These are phyloP conservation scores for Cytospora paraplurivora DNA, from an alignment of 2,329 filamentous ascomycete species.

Conservation along the genomic window DNA sequence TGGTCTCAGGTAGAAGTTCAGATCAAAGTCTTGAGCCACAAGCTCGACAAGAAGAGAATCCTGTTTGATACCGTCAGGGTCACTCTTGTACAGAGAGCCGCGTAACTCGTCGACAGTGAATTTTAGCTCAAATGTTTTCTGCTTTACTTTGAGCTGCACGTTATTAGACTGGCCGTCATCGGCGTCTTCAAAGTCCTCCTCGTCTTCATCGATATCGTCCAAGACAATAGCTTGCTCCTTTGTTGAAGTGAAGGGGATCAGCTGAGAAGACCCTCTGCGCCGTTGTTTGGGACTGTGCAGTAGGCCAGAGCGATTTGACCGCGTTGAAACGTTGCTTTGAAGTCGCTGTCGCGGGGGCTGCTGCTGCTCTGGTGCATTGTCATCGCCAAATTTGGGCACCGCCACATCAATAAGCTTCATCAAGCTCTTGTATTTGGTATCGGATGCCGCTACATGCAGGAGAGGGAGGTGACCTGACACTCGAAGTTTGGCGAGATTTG, in stretches of 20 bases:
- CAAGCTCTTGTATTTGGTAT: conserved; percentile 93
- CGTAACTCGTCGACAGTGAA: conserved; percentile 94
- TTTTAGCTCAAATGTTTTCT: conserved; percentile 92
- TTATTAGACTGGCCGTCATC: conserved; percentile 54
- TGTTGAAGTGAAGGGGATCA: conserved; percentile 61
- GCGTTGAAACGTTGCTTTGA: conserved; percentile 47
- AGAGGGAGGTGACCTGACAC: conserved; percentile 91
- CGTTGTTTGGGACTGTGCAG: conserved; percentile 36
- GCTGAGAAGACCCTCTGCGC: conserved; percentile 63
- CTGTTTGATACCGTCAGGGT: conserved; percentile 72
- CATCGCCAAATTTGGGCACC: conserved; percentile 72
- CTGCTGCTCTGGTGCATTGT: conserved; percentile 48
- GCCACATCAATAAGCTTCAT: conserved; percentile 97
- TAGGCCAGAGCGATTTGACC: conserved; percentile 30
- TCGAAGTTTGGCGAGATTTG: conserved; percentile 87
- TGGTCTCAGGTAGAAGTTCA: conserved; percentile 84
- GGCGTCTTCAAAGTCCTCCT: conserved; percentile 69
- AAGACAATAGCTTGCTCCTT: conserved; percentile 75
- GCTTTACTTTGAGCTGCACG: conserved; percentile 72
- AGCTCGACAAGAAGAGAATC: conserved; percentile 88
- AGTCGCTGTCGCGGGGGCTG: conserved; percentile 48
- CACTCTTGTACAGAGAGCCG: conserved; percentile 86
- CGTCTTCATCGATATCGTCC: conserved; percentile 71
- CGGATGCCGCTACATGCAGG: conserved; percentile 87
- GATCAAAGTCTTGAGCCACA: conserved; percentile 82